Evolutionary conservation across 768 basidiomycete genomes (phyloP).

Genomic region (Sarcodon sp.): DNA sequence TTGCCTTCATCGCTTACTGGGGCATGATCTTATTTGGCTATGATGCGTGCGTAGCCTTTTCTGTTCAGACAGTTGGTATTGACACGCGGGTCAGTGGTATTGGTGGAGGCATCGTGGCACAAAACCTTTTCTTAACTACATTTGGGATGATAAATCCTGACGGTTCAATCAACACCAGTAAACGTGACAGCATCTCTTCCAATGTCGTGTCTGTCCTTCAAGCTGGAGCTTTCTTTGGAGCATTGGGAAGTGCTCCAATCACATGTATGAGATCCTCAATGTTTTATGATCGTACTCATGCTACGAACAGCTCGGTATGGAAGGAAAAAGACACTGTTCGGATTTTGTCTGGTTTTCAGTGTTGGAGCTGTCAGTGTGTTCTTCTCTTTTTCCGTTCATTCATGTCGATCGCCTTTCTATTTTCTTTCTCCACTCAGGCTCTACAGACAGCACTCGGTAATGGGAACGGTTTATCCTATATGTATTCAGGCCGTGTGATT

Average conservation of each 20-base stretch:
- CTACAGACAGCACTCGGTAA: conserved; percentile 57
- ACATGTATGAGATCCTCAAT: conserved; percentile 29
- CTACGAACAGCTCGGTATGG: conserved; percentile 36
- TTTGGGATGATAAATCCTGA: conserved; percentile 44
- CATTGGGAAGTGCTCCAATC: conserved; percentile 56
- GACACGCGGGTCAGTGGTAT: conserved; percentile 31
- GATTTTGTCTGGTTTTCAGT: conserved; percentile 48
- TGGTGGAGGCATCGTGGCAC: conserved; percentile 57
- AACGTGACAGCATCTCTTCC: conserved; percentile 47
- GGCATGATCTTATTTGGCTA: conserved; percentile 79
- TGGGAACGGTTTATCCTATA: conserved; percentile 44
- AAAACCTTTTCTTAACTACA: conserved; percentile 42
- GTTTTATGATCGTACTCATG: not conserved
- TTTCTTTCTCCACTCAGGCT: conserved; percentile 26
- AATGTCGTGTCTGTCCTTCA: conserved; percentile 85
- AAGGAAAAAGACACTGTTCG: conserved; percentile 48
- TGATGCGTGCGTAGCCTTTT: conserved; percentile 38
- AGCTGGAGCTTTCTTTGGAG: conserved; percentile 83
- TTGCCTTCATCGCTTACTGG: conserved; percentile 67
- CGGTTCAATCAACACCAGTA: conserved; percentile 24
- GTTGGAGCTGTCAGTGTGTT: conserved; percentile 50
- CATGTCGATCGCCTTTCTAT: not conserved
- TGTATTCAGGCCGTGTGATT: conserved; percentile 73
- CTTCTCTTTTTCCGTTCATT: not conserved
- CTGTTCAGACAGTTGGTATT: conserved; percentile 12